phyloP scores from a whole-genome alignment of 345 rosid species.

The Rhizophora apiculata region DNA sequence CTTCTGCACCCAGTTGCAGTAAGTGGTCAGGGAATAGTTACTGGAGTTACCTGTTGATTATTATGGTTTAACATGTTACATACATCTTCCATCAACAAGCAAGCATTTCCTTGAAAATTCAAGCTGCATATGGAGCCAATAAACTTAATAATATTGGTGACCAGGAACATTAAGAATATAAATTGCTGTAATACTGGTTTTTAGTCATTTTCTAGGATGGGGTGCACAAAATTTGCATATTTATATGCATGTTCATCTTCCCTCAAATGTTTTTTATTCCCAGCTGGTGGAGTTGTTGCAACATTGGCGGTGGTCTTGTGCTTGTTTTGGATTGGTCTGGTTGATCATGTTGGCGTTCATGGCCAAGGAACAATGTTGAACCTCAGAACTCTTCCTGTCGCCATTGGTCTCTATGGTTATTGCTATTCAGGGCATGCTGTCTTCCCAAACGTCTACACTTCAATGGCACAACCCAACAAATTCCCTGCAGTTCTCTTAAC shows the following conservation, averaged over 20 bases:
- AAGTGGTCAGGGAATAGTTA: not conserved
- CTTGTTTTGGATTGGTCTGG: conserved; percentile 85
- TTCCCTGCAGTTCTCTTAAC: conserved; percentile 65
- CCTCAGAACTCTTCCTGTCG: conserved; percentile 78
- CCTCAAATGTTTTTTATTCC: not conserved
- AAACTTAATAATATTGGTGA: too few relatives aligned
- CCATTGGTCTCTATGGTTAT: conserved; percentile 90
- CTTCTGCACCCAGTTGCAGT: not conserved
- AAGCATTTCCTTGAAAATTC: too few relatives aligned
- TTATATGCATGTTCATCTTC: not conserved
- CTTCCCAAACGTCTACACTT: conserved; percentile 89
- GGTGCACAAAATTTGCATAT: conserved; percentile 4
- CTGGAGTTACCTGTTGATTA: not conserved
- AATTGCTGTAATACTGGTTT: too few relatives aligned
- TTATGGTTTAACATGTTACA: not conserved
- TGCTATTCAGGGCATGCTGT: conserved; percentile 99
- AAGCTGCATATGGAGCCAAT: too few relatives aligned
- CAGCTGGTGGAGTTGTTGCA: conserved; percentile 97
- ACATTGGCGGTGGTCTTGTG: conserved; percentile 73
- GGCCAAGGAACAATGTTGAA: conserved; percentile 64
- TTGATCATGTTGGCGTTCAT: conserved; percentile 66
- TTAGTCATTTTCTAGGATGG: not conserved
- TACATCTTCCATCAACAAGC: too few relatives aligned
- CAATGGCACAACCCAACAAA: conserved; percentile 78
- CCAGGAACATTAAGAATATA: too few relatives aligned